Conservation (phyloP, 805 yeast genomes). For the Candida arabinofermentans region DNA sequence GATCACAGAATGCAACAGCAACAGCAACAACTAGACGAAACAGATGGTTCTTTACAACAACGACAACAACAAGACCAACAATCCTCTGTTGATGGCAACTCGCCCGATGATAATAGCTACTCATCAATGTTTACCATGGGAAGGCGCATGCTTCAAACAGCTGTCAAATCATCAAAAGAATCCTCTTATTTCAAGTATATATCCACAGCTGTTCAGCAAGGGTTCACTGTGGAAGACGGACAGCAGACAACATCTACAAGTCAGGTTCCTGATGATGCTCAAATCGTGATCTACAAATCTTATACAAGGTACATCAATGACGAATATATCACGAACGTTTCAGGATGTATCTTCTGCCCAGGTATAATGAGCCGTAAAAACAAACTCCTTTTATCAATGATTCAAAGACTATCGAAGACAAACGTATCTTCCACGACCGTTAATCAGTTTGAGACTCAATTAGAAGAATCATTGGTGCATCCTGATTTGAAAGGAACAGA, state of each 20-base stretch:
- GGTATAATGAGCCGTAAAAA: slow-evolving; percentile 72
- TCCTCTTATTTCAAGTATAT: slow-evolving; percentile 43
- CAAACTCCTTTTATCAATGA: slow-evolving; percentile 60
- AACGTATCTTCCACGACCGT: slow-evolving; percentile 26
- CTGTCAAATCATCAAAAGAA: slow-evolving; percentile 48
- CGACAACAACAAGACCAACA: not conserved
- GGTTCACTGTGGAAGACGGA: slow-evolving; percentile 16
- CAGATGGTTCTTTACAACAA: too few species aligned
- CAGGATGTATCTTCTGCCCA: slow-evolving; percentile 70
- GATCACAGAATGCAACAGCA: slow-evolving; percentile 7
- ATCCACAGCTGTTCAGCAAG: slow-evolving; percentile 36
- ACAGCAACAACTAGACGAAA: not conserved
- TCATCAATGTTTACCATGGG: slow-evolving; percentile 18
- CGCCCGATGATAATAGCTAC: slow-evolving; percentile 4
- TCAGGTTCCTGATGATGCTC: slow-evolving; percentile 51
- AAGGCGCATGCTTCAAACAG: slow-evolving; percentile 41
- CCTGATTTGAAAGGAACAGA: slow-evolving; percentile 22
- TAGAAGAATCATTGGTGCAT: slow-evolving; percentile 30
- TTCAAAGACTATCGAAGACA: slow-evolving; percentile 57
- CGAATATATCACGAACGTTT: slow-evolving; percentile 53
- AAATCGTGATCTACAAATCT: slow-evolving; percentile 57
- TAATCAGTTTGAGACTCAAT: slow-evolving; percentile 34
- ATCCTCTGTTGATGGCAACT: not conserved
- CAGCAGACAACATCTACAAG: slow-evolving; percentile 1
- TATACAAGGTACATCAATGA: slow-evolving; percentile 39